Base-by-base conservation (phyloP, 495 filamentous ascomycete genomes). In the Podospora didyma region DNA sequence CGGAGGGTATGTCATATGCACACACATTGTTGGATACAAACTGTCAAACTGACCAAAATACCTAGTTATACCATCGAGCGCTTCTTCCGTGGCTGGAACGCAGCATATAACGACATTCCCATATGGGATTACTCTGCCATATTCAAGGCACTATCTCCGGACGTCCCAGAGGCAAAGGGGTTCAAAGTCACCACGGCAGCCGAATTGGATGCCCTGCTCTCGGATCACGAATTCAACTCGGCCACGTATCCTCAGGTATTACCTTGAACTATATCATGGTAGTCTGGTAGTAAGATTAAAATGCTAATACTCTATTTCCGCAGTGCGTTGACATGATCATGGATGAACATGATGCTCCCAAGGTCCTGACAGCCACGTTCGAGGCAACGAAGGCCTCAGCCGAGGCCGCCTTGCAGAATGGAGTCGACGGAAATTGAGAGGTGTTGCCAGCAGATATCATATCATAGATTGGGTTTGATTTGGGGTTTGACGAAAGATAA, bases 31-130 rank as follows among this genome's bases (percentile, higher is more conserved):
- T n/a, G n/a, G n/a, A 26, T 26, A 47, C 16, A 47, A 3, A 11
- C 21, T 19, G 16, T n/a, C n/a, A n/a, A 3, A 19, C 16, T 26
- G 20, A 19, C 20, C 21, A 21, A 47, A 21, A 21, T 2, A 14
- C 6, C 9, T 23, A 46, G 53, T 21, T 83, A 79, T 59, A 78
- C 78, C 0, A 73, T 80, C 52, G 79, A 83, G 69, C 72, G 79
- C 23, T 70, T 58, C 59, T 79, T 82, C 53, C 69, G 79, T 51
- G 79, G 80, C 37, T 66, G 62, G 67, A 56, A 76, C 39, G 72
- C 69, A 10, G n/a, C 14, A 0, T 81, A 82, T 63, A 82, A 83
- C 56, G 74, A 79, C 42, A 58, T 83, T n/a, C 71, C 70, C 51
- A 51, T 60, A 21, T 79, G 78, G 78, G 60, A 73, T 46, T 76